These are phyloP conservation scores for Podaxis sp. DNA, from an alignment of 768 basidiomycete species.

Conservation along the genomic window DNA sequence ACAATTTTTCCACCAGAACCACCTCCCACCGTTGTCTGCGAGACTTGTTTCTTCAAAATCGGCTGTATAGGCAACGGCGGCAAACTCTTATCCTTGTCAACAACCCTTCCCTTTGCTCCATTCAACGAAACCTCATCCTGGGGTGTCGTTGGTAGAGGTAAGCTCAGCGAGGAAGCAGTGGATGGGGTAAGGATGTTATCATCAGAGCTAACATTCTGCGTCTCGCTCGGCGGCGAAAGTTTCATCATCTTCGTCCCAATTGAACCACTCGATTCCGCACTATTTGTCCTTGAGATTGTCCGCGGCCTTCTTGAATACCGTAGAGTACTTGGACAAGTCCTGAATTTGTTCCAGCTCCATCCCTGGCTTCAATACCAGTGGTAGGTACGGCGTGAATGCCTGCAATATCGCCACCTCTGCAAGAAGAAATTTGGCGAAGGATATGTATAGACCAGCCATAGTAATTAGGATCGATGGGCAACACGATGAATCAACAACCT, in stretches of 20 bases:
- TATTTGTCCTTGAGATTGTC: too few relatives aligned
- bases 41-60: constrained; percentile 16
- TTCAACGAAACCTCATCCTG: constrained; percentile 17
- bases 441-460: too few relatives aligned
- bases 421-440: too few relatives aligned
- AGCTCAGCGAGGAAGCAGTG: constrained; percentile 30
- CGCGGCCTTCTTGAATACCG: too few relatives aligned
- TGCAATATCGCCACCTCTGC: too few relatives aligned
- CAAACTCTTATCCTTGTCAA: constrained; percentile 32
- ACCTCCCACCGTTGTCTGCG: constrained; percentile 4
- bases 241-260: background rate
- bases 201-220: constrained; percentile 11
- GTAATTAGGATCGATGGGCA: too few relatives aligned
- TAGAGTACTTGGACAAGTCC: too few relatives aligned
- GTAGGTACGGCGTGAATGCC: too few relatives aligned
- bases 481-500: too few relatives aligned
- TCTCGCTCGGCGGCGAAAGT: background rate
- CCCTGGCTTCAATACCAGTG: too few relatives aligned
- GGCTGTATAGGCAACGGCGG: constrained; percentile 25
- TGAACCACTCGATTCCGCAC: constrained; percentile 20
- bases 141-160: constrained; percentile 30
- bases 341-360: too few relatives aligned
- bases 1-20: constrained; percentile 9
- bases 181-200: constrained; percentile 25
- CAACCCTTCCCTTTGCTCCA: constrained; percentile 1